These are phyloP conservation scores for Lipomyces chichibuensis DNA, from an alignment of 805 yeast genomes.

Conservation along the genomic window DNA sequence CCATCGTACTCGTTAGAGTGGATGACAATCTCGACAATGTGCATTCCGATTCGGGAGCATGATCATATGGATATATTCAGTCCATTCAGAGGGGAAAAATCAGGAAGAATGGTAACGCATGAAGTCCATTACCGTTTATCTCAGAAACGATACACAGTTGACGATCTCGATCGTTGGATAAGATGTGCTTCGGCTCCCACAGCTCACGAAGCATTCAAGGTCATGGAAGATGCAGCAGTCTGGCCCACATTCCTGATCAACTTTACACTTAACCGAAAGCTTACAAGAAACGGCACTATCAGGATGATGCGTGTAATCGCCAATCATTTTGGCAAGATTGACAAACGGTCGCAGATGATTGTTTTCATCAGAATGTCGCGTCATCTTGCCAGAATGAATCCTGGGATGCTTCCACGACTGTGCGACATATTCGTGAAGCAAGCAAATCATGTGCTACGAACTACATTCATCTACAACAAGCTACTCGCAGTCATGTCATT, in stretches of 20 bases:
- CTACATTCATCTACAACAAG: constrained; percentile 19
- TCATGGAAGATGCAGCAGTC: background rate
- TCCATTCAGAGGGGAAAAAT: background rate
- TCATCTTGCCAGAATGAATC: constrained; percentile 1
- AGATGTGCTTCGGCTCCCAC: constrained; percentile 15
- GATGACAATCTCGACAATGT: constrained; percentile 23
- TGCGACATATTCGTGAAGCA: constrained; percentile 18
- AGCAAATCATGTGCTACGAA: constrained; percentile 7
- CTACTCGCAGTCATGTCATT: constrained; percentile 14
- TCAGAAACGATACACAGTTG: constrained; percentile 6
- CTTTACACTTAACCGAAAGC: constrained; percentile 13
- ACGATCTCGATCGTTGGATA: constrained; percentile 23
- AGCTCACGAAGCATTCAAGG: constrained; percentile 10
- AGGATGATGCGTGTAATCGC: constrained; percentile 10
- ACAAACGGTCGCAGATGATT: constrained; percentile 17
- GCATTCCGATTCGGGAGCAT: constrained; percentile 19
- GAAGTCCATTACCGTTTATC: constrained; percentile 3
- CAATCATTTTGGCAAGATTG: constrained; percentile 6
- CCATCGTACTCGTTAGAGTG: constrained; percentile 18
- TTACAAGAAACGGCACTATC: constrained; percentile 2
- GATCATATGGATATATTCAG: constrained; percentile 22
- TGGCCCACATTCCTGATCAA: constrained; percentile 29
- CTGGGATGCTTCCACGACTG: constrained; percentile 11
- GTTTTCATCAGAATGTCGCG: constrained; percentile 12
- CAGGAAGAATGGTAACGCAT: constrained; percentile 5